Conservation (phyloP, 176 grass and related monocot species). For the Hordeum marinum region DNA sequence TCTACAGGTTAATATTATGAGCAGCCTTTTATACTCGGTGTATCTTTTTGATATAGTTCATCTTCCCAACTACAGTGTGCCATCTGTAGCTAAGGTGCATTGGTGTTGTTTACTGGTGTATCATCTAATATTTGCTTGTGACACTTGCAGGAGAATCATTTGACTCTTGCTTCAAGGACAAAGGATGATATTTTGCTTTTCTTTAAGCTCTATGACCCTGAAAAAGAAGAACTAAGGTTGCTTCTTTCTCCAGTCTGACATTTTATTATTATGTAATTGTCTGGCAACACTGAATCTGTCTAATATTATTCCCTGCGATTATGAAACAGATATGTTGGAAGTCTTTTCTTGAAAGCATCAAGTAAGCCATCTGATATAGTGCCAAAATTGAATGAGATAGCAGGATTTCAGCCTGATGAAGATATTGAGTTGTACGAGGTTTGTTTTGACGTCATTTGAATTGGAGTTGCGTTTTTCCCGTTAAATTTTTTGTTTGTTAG, state of each 20-base stretch:
- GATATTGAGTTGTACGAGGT: constrained; percentile 93
- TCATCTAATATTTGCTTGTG: constrained; percentile 14
- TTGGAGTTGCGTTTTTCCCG: not conserved
- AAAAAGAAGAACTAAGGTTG: constrained; percentile 92
- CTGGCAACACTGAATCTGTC: not conserved
- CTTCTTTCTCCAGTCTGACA: not conserved
- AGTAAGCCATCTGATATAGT: constrained; percentile 70
- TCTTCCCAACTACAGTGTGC: not conserved
- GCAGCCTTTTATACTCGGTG: not conserved
- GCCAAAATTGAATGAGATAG: constrained; percentile 69
- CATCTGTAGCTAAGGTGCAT: not conserved
- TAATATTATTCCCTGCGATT: constrained; percentile 27
- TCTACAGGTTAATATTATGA: constrained; percentile 48
- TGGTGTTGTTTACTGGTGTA: constrained; percentile 21
- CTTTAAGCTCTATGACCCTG: constrained; percentile 89
- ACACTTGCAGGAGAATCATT: constrained; percentile 38
- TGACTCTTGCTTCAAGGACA: constrained; percentile 44
- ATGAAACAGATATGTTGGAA: constrained; percentile 72
- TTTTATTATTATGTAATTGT: not conserved
- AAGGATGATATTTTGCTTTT: constrained; percentile 92
- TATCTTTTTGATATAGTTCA: not conserved
- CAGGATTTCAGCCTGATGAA: constrained; percentile 68
- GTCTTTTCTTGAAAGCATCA: constrained; percentile 58
- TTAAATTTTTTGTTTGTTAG: not conserved
- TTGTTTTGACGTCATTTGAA: not conserved